Evolutionary conservation across 768 basidiomycete genomes (phyloP).

Genomic region (Tulasnella sp.): DNA sequence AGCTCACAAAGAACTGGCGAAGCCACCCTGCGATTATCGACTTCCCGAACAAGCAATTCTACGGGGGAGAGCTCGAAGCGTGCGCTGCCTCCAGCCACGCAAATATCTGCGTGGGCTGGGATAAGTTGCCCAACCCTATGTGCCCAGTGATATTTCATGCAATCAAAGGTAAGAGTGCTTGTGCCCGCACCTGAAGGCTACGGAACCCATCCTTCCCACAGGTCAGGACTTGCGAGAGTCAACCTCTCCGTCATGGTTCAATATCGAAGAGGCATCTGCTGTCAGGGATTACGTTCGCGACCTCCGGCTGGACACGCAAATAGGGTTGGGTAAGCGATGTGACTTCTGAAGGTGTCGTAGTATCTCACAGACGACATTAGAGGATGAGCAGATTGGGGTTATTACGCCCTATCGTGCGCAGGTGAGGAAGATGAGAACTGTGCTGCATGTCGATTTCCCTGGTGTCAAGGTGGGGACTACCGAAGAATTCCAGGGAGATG

Average conservation of each 20-base stretch:
- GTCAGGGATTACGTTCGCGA: slow-evolving; percentile 45
- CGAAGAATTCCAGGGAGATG: slow-evolving; percentile 53
- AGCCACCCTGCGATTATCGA: slow-evolving; percentile 63
- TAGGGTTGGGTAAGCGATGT: background rate
- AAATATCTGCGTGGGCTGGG: slow-evolving; percentile 38
- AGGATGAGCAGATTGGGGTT: slow-evolving; percentile 46
- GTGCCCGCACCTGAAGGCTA: background rate
- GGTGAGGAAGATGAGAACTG: slow-evolving; percentile 42
- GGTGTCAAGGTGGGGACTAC: slow-evolving; percentile 47
- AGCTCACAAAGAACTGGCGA: slow-evolving; percentile 65
- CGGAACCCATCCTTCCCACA: background rate
- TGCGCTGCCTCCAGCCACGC: slow-evolving; percentile 46
- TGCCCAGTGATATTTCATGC: slow-evolving; percentile 70
- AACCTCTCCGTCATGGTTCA: slow-evolving; percentile 50
- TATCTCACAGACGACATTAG: slow-evolving; percentile 36
- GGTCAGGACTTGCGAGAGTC: slow-evolving; percentile 47
- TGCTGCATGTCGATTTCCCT: slow-evolving; percentile 38
- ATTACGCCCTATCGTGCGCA: slow-evolving; percentile 51
- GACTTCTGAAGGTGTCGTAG: background rate
- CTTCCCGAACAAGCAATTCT: slow-evolving; percentile 66
- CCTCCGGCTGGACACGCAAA: slow-evolving; percentile 40
- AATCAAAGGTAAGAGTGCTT: slow-evolving; percentile 48
- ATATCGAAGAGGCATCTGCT: slow-evolving; percentile 46
- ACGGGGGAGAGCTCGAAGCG: slow-evolving; percentile 55
- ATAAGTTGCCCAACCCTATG: slow-evolving; percentile 49